Evolutionary conservation across 208 protist genomes (phyloP), one percentile per base, ranked within the genome.

Genomic region (Leishmania tropica): DNA sequence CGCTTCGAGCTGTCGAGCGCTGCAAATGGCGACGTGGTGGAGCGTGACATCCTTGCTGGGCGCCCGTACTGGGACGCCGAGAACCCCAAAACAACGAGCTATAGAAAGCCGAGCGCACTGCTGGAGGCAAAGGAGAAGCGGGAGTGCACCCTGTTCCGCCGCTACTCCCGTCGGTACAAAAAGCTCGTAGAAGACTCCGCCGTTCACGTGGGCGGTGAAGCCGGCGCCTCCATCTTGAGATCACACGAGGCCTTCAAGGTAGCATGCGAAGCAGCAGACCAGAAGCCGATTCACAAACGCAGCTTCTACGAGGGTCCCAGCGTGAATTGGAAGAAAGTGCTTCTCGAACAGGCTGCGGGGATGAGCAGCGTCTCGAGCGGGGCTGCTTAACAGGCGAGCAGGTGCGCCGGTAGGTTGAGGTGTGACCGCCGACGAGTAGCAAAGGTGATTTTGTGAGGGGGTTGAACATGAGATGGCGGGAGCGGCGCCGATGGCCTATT

Each of bases 1-100:
- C 88, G 90, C 21, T 92, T 92, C 76, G 78, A 81, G 2, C 79
- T 93, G 78, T 71, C 75, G 3, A 90, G 88, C 65, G 84, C 89
- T 60, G 62, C 68, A 3, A 91, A 85, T n/a, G 88, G 90, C n/a
- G 90, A 93, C 64, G 56, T 92, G 17, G 83, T 83, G 8, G 88
- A 90, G 74, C 83, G 53, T 42, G 90, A 92, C 62, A 83, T 70
- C 1, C 71, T 85, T 5, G 76, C 73, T 4, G 86, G 90, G 15
- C 53, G 68, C 58, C 45, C 24, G 51, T 88, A 90, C 81, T 90
- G 86, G 85, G 54, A 89, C 35, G 56, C 72, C 56, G 78, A 51
- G 51, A 81, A 83, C 64, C 81, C 76, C 8, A 76, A 42, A 10
- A 75, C 51, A 48, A 67, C 67, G 37, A 42, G 37, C n/a, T 83